Percentiles rank a stretch among this genome's conserved stretches.
These are phyloP conservation scores for Crithidia mellificae DNA, from an alignment of 208 protist genomes.

Conservation along the genomic window DNA sequence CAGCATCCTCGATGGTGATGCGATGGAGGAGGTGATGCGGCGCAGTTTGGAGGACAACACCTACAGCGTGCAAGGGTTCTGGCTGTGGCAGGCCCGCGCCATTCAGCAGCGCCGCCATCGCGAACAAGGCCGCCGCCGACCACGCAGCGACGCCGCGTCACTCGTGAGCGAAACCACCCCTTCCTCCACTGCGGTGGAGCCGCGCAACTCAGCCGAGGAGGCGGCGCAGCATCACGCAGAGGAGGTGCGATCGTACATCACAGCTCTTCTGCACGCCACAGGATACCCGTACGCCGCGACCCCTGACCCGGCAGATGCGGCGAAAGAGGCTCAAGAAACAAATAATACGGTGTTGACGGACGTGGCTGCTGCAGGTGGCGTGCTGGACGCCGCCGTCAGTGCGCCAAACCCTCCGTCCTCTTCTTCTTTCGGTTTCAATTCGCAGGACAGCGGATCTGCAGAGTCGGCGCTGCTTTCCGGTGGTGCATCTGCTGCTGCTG, in stretches of 20 bases:
- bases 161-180: background rate
- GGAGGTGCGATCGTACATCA: conserved; percentile 27
- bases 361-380: background rate
- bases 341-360: too few relatives aligned
- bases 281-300: conserved; percentile 22
- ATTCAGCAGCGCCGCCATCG: conserved; percentile 31
- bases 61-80: conserved; percentile 38
- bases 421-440: too few relatives aligned
- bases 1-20: conserved; percentile 16
- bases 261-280: conserved; percentile 32
- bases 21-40: conserved; percentile 29
- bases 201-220: conserved; percentile 11
- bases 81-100: conserved; percentile 35
- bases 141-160: conserved; percentile 7
- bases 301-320: background rate
- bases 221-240: conserved; percentile 18
- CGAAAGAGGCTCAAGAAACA: background rate
- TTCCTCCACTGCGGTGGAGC: background rate
- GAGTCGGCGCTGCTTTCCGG: background rate
- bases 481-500: too few relatives aligned
- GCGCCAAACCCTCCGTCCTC: background rate
- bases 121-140: conserved; percentile 25
- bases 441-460: background rate
- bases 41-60: conserved; percentile 36
- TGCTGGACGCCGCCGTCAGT: background rate